Evolutionary conservation across 805 yeast genomes (phyloP), one percentile per base, ranked within the genome.

Genomic region (Sugiyamaella qingdaonensis): DNA sequence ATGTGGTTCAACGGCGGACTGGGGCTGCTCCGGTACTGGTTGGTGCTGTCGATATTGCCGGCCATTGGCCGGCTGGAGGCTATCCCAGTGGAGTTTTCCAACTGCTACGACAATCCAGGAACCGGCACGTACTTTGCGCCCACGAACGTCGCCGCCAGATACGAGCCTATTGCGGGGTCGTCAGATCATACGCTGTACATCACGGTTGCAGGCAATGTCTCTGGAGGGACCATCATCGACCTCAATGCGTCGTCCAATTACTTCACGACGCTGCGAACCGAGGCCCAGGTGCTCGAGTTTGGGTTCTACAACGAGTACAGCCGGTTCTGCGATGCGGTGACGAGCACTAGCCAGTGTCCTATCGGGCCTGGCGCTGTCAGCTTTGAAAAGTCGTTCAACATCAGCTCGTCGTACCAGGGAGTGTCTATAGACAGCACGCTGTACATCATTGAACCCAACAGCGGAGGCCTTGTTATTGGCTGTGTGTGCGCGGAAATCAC

Each of bases 401-500:
- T 64, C 27, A 46, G 57, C 18, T 34, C 44, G 7, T 58, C 58
- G 14, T 52, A 56, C 51, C 61, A 55, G 46, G 61, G 58, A 3
- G 59, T 64, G 5, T 52, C 63, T 3, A 32, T 66, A 14, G 55
- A 58, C 34, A 58, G 67, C 32, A 52, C 56, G 13, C 47, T 67
- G 13, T 55, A 52, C 32, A 63, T 66, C 32, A 61, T 67, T n/a
- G 60, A 58, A 36, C 61, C 68, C 10, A 42, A 58, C 4, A 53
- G 49, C 5, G 55, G 57, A 29, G 65, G 68, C 1, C 37, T 49
- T 13, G 55, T 64, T 10, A 60, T 82, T 10, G 81, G 80, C 1
- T 84, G 88, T 56, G 65, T 75, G 18, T 60, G 65, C 14, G 65
- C 77, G 4, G 73, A 73, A 56, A 74, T 79, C 5, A 79, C 86